These are phyloP conservation scores for Monoraphidium neglectum DNA, from an alignment of 139 green algal genomes.

Conservation along the genomic window DNA sequence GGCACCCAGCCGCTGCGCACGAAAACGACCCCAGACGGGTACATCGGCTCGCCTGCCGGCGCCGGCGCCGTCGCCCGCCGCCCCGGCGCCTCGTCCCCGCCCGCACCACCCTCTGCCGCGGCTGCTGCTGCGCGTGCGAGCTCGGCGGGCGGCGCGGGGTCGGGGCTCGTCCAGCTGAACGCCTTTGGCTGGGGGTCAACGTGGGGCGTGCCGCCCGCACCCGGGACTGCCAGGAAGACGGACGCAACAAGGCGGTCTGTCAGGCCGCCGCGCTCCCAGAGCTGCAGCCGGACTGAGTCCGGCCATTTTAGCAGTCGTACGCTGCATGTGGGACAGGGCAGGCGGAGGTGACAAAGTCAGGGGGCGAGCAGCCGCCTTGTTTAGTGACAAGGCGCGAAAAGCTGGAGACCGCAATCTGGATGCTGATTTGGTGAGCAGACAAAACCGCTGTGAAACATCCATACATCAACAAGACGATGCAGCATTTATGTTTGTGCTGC, in stretches of 20 bases:
- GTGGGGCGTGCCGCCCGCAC: slow-evolving; percentile 42
- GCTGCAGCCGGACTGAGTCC: slow-evolving; percentile 44
- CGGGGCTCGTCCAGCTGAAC: slow-evolving; percentile 36
- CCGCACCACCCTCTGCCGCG: background rate
- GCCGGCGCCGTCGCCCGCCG: background rate
- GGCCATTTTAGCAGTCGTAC: slow-evolving; percentile 53
- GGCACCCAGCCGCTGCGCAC: slow-evolving; percentile 58
- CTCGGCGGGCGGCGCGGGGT: slow-evolving; percentile 5
- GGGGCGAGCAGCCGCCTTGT: no score
- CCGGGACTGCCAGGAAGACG: slow-evolving; percentile 47
- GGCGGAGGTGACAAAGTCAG: background rate
- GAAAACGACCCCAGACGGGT: slow-evolving; percentile 45
- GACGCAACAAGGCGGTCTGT: slow-evolving; percentile 34
- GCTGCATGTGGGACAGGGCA: slow-evolving; percentile 6
- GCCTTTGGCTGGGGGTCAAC: slow-evolving; percentile 41
- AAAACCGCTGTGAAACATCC: background rate
- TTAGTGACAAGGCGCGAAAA: no score
- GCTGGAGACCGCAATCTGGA: background rate
- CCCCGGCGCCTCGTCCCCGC: background rate
- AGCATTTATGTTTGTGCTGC: background rate
- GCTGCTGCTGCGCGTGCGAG: background rate
- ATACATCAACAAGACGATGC: background rate
- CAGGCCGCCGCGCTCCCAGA: slow-evolving; percentile 47
- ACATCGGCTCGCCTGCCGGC: slow-evolving; percentile 23
- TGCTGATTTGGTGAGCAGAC: background rate